These are phyloP conservation scores for Scheffersomyces illinoinensis DNA, from an alignment of 1,139 yeast species.

Conservation along the genomic window DNA sequence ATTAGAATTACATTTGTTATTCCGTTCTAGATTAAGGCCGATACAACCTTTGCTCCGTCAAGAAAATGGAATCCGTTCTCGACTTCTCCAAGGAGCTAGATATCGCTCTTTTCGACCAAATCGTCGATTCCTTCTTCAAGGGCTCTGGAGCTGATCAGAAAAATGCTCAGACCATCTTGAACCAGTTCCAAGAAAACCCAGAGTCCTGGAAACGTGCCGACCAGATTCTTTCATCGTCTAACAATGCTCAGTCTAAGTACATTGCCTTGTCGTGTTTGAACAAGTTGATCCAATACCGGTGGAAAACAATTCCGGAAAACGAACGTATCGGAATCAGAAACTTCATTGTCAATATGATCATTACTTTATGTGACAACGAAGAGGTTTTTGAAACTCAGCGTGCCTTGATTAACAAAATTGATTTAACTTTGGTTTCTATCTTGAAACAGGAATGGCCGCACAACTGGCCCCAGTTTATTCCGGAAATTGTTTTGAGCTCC, in stretches of 20 bases:
- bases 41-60: neutral
- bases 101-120: constrained; percentile 73
- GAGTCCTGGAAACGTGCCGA: constrained; percentile 97
- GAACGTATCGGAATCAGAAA: constrained; percentile 90
- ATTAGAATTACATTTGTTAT: neutral
- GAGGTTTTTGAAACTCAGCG: constrained; percentile 71
- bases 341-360: constrained; percentile 90
- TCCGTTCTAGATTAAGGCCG: neutral
- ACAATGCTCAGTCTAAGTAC: constrained; percentile 84
- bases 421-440: constrained; percentile 88
- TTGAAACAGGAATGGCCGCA: constrained; percentile 99
- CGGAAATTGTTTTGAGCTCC: constrained; percentile 86
- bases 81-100: constrained; percentile 87
- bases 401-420: constrained; percentile 89
- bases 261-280: constrained; percentile 90
- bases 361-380: constrained; percentile 86
- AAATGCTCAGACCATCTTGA: constrained; percentile 79
- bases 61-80: constrained; percentile 77
- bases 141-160: constrained; percentile 82
- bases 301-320: constrained; percentile 89
- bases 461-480: constrained; percentile 96
- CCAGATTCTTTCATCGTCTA: constrained; percentile 76
- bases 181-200: constrained; percentile 90
- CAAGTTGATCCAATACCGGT: constrained; percentile 83
- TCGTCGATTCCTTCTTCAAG: constrained; percentile 83